These are phyloP conservation scores for Tolypocladium guangdongense DNA, from an alignment of 2,329 filamentous ascomycete species.

Conservation along the genomic window DNA sequence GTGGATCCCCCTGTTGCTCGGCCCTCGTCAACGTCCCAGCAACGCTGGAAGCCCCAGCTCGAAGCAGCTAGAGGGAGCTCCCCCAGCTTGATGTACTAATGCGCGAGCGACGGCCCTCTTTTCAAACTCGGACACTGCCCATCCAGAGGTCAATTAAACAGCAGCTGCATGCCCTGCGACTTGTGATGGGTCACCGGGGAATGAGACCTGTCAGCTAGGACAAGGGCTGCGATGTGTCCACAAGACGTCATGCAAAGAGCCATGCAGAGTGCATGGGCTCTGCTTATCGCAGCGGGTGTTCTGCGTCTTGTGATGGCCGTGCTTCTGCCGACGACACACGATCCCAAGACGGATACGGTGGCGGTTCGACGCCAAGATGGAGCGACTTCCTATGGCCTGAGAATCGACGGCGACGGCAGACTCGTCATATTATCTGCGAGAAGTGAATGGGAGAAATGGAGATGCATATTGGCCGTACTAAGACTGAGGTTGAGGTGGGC, in stretches of 20 bases:
- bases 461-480: too few relatives aligned
- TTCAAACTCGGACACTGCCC: neutral
- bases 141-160: neutral
- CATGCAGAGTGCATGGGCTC: neutral
- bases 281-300: neutral
- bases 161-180: neutral
- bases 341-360: neutral
- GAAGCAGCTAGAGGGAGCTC: neutral
- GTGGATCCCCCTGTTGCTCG: neutral
- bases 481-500: too few relatives aligned
- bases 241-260: neutral
- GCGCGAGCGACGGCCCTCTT: neutral
- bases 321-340: neutral
- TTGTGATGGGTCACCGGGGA: neutral
- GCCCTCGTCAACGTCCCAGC: neutral
- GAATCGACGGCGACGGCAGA: too few relatives aligned
- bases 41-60: neutral
- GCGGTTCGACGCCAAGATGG: too few relatives aligned
- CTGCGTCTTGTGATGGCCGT: neutral
- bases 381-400: too few relatives aligned
- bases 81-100: neutral
- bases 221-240: neutral
- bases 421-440: too few relatives aligned
- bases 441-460: too few relatives aligned
- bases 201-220: neutral